A percentile compares a stretch with the other conserved stretches of the same genome.
These are phyloP conservation scores for Anisodus acutangulus DNA, from an alignment of 257 asterid species.

Conservation along the genomic window DNA sequence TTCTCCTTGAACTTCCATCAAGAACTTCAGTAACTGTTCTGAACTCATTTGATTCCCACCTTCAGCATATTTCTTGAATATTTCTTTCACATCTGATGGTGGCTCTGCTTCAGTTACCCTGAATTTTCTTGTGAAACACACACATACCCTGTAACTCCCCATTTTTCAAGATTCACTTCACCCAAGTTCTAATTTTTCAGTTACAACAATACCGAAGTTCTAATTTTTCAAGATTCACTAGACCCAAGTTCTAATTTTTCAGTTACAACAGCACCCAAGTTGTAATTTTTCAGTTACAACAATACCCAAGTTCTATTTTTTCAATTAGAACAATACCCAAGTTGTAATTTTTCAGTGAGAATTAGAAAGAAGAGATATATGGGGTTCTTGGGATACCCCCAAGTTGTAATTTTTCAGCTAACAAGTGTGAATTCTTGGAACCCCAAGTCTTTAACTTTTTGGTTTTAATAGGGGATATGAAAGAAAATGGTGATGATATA, in stretches of 20 bases:
- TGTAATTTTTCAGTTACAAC: no score
- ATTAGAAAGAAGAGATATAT: not conserved
- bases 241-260: not conserved
- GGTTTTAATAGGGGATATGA: not conserved
- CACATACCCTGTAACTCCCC: constrained; percentile 62
- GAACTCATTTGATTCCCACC: constrained; percentile 61
- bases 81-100: constrained; percentile 62
- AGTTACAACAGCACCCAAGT: not conserved
- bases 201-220: not conserved
- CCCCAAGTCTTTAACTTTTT: not conserved
- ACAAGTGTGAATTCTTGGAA: not conserved
- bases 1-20: constrained; percentile 47
- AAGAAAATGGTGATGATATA: not conserved
- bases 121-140: constrained; percentile 67
- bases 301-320: no score
- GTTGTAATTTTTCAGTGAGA: no score
- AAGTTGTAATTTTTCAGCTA: not conserved
- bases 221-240: not conserved
- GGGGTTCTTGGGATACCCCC: not conserved
- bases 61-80: constrained; percentile 54
- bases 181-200: not conserved
- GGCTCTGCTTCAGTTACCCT: constrained; percentile 62
- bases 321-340: no score
- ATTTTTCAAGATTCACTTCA: constrained; percentile 29
- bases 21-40: constrained; percentile 46